Evolutionary conservation across 148 eudicot genomes (phyloP).

Genomic region (Heliamphora exappendiculata): DNA sequence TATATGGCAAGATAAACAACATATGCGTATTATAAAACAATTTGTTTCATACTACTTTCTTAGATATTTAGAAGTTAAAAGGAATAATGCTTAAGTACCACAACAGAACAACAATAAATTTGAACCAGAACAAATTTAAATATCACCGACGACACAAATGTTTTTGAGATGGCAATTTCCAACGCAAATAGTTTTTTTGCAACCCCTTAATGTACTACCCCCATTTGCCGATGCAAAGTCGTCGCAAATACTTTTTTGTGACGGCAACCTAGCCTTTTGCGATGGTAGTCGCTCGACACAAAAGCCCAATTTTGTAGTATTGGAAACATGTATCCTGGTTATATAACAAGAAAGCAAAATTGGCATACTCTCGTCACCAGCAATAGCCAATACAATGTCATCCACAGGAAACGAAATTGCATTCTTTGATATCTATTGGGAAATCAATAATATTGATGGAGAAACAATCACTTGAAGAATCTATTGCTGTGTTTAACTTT

Average conservation of each 20-base stretch:
- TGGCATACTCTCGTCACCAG: background rate
- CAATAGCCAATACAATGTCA: background rate
- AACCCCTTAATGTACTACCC: too few relatives aligned
- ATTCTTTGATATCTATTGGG: background rate
- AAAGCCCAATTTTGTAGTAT: constrained; percentile 92
- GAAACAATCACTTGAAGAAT: background rate
- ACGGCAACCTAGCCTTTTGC: too few relatives aligned
- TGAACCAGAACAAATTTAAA: background rate
- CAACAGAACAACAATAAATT: background rate
- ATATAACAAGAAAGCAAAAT: background rate
- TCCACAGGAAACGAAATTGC: background rate
- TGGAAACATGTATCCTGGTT: background rate
- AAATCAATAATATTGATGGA: background rate
- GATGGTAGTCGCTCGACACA: constrained; percentile 49
- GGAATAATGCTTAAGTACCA: background rate
- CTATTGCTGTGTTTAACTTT: background rate
- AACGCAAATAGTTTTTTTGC: too few relatives aligned
- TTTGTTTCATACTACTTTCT: background rate
- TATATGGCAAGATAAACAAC: background rate
- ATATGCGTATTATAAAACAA: background rate
- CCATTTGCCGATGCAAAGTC: too few relatives aligned
- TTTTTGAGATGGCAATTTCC: too few relatives aligned
- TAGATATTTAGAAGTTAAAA: background rate
- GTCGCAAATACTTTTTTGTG: too few relatives aligned
- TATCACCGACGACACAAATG: too few relatives aligned